Base-by-base conservation (phyloP, 2,329 filamentous ascomycete genomes). In the Raffaelea arxii region DNA sequence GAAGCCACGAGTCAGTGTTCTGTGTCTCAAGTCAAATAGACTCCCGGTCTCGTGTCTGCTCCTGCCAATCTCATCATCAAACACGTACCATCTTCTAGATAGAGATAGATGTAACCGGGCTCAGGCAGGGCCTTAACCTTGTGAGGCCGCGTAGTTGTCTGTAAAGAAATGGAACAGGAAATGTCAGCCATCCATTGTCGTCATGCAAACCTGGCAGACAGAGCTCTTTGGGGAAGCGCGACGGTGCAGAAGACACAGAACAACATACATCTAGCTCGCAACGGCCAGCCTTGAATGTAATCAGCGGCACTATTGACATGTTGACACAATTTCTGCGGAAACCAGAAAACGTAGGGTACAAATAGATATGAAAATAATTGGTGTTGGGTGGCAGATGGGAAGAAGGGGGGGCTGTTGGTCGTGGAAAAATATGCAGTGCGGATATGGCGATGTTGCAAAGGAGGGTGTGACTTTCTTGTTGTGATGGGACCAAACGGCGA, bases 261-360 rank as follows among this genome's bases (percentile, higher is more conserved):
- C 12, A 41, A 73, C 84, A 61, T 70, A 94, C 89, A 63, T 90
- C 82, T 51, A 91, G 64, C 45, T 92, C 82, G 69, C 91, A 97
- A 64, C 78, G 79, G 65, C 91, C 91, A 54, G 91, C 91, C 75
- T 95, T 96, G 77, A 97, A 97, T 16, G 89, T 94, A 63, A 97
- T 90, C 61, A 95, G 77, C 25, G 91, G 89, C 55, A 75, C 65
- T 66, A 87, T 81, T 52, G 90, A 87, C 89, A 95, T 96, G 53
- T 21, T 50, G 51, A 27, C 25, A 23, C 16, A 18, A 23, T 14
- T n/a, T 9, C 18, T 22, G 25, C 27, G 9, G 4, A 12, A 25
- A 25, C 19, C 16, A 16, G 27, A 30, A 30, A 9, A 30, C 16
- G 32, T 18, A 18, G 32, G 32, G 32, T 9, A 36, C 16, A 43